A percentile compares a stretch with the other conserved stretches of the same genome.
phyloP scores from a whole-genome alignment of 2,329 filamentous ascomycete species.

The Epichloe sibirici region DNA sequence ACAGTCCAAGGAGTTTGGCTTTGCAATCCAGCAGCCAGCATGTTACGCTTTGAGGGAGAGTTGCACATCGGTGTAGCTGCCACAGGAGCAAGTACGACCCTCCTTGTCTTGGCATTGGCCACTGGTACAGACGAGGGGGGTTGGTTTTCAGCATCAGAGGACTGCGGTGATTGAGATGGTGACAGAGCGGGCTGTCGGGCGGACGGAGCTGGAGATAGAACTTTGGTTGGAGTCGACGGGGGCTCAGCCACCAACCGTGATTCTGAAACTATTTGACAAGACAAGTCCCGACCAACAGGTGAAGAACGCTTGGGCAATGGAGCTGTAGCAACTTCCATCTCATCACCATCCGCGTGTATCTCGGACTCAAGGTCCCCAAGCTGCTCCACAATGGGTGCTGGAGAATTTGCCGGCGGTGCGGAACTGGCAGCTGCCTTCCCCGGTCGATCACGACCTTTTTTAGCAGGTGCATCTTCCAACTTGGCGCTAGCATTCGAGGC shows the following conservation, averaged over 20 bases:
- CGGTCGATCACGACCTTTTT: constrained; percentile 20
- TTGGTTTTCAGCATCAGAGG: constrained; percentile 70
- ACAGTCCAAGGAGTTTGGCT: constrained; percentile 56
- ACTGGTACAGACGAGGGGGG: constrained; percentile 56
- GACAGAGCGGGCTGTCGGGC: constrained; percentile 43
- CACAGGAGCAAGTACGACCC: constrained; percentile 33
- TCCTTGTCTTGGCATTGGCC: constrained; percentile 31
- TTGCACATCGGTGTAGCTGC: constrained; percentile 35
- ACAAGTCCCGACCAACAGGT: not conserved
- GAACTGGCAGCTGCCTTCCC: constrained; percentile 11
- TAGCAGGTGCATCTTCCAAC: constrained; percentile 12
- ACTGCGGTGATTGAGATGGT: constrained; percentile 58
- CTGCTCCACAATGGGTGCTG: not conserved
- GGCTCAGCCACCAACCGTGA: constrained; percentile 12
- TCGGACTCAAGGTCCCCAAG: constrained; percentile 7
- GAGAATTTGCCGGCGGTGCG: not conserved
- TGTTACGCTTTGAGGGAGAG: constrained; percentile 52
- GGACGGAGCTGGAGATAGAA: constrained; percentile 32
- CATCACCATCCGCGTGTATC: not conserved
- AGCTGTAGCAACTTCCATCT: not conserved
- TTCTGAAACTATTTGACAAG: constrained; percentile 1
- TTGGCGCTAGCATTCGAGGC: constrained; percentile 6
- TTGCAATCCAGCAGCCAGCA: constrained; percentile 40
- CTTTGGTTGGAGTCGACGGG: constrained; percentile 31
- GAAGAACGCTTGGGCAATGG: not conserved